phyloP scores from a whole-genome alignment of 345 rosid genomes.

The Hibiscus trionum region DNA sequence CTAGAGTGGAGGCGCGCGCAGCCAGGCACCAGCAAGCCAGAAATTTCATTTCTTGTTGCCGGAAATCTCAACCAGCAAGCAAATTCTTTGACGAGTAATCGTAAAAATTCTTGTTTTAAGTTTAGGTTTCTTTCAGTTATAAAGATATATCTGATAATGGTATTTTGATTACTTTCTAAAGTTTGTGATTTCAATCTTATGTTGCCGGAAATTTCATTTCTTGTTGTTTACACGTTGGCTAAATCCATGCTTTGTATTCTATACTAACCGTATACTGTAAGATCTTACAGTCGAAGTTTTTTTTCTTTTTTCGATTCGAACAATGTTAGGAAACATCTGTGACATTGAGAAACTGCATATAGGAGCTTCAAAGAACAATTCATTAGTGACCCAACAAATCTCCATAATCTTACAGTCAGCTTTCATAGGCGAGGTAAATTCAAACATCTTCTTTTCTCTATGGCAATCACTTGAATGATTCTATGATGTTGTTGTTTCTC shows the following conservation, averaged over 20 bases:
- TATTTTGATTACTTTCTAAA: background rate
- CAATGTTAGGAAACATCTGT: background rate
- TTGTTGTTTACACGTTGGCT: background rate
- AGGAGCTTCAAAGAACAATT: slow-evolving; percentile 8
- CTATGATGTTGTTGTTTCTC: too few relatives aligned
- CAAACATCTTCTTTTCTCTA: too few relatives aligned
- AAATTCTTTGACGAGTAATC: background rate
- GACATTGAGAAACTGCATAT: background rate
- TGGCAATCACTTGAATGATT: too few relatives aligned
- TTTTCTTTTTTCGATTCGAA: background rate
- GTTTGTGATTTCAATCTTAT: background rate
- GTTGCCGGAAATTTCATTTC: background rate
- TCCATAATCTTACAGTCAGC: too few relatives aligned
- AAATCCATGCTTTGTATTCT: background rate
- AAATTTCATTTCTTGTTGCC: too few relatives aligned
- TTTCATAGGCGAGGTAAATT: too few relatives aligned
- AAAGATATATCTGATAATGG: background rate
- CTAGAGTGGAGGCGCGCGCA: too few relatives aligned
- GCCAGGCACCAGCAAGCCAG: too few relatives aligned
- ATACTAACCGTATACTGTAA: background rate
- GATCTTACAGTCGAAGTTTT: background rate
- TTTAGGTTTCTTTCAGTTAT: background rate
- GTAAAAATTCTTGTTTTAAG: background rate
- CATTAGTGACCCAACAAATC: slow-evolving; percentile 37
- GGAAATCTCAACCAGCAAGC: too few relatives aligned